Base-by-base conservation (phyloP, 306 rosid genomes). In the barrel medic (Medicago truncatula) region DNA sequence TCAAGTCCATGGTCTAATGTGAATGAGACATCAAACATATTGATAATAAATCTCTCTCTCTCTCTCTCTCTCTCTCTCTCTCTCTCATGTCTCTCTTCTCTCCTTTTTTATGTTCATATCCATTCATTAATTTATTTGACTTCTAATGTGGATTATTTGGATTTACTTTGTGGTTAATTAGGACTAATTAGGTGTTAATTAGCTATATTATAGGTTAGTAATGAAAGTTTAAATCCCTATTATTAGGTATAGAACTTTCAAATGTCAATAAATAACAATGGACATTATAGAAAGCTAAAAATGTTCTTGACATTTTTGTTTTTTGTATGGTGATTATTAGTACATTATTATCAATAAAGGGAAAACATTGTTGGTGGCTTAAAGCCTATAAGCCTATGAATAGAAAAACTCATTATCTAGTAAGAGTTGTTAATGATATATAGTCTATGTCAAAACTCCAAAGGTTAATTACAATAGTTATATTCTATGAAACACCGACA, bases 21-120 rank as follows among this genome's bases (percentile, higher is more conserved):
- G 74, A 80, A 60, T 46, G 59, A 28, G 82, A 76, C 69, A 71
- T 67, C 72, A 59, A 44, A 28, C 75, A 77, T 67, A 67, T 25
- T 59, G 18, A 63, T 43, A 16, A 38, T 34, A 59, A 3, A 47
- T 41, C 76, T 80, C 53, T 76, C 46, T 20, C 40, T n/a, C 72
- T 36, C 63, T 49, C 64, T 49, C 54, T 49, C 54, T 4, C 40
- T 57, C 36, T 11, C 36, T 20, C 46, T 13, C 54, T 52, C 20
- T 31, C 66, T 31, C 66, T 15, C 4, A 23, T 58, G 34, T 65
- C 69, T 39, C 81, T 80, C 65, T 76, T 28, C 5, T 59, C 56
- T 36, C 25, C 39, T 6, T 53, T 67, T 46, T 7, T 73, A 40
- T 68, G 68, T 68, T 58, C 36, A 14, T 23, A 23, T 59, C 38